These are phyloP conservation scores for Suhomyces pyralidae DNA, from an alignment of 805 yeast species.

Conservation along the genomic window DNA sequence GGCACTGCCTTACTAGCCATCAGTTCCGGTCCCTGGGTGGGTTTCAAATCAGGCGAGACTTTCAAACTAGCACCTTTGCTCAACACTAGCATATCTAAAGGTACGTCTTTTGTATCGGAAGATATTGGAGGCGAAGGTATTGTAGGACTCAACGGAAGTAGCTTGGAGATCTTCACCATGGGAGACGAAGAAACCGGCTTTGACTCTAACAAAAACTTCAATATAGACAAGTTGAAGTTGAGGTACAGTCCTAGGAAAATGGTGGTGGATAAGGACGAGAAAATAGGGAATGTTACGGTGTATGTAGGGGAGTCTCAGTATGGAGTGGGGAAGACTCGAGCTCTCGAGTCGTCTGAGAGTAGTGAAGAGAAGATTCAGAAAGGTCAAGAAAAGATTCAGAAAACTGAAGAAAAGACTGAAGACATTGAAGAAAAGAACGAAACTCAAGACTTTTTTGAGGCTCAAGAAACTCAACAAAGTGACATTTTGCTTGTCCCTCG, in stretches of 20 bases:
- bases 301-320: constrained; percentile 49
- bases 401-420: no score
- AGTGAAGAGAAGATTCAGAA: no score
- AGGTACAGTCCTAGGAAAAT: constrained; percentile 52
- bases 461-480: no score
- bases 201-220: constrained; percentile 25
- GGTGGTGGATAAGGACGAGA: constrained; percentile 19
- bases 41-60: constrained; percentile 34
- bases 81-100: constrained; percentile 41
- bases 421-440: no score
- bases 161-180: constrained; percentile 53
- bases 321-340: no score
- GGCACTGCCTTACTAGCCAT: constrained; percentile 32
- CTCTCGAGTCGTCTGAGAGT: no score
- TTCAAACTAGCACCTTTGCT: constrained; percentile 49
- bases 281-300: constrained; percentile 13
- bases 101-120: constrained; percentile 57
- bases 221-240: constrained; percentile 36
- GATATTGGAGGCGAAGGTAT: constrained; percentile 61
- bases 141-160: constrained; percentile 55
- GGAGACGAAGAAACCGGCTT: constrained; percentile 39
- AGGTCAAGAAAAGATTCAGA: no score
- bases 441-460: no score
- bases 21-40: constrained; percentile 56
- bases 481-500: no score